Conservation (phyloP, 1,284 basidiomycete genomes). For the Cryptococcus sp. region DNA sequence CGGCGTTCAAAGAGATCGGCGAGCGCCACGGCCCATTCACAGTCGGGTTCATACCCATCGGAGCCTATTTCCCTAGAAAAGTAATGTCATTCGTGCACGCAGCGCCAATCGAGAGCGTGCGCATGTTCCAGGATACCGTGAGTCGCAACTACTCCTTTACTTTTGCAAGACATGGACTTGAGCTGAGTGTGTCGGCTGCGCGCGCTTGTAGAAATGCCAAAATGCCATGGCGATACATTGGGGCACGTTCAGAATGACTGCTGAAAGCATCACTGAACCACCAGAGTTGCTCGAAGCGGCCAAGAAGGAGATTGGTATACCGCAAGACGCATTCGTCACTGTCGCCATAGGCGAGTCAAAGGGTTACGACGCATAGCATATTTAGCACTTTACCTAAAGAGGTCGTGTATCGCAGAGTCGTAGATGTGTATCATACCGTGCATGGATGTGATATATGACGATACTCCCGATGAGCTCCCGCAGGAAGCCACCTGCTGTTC, state of each 20-base stretch:
- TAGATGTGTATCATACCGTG: too few species aligned
- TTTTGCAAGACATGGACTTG: too few species aligned
- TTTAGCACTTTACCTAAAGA: not conserved
- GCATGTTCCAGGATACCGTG: slow-evolving; percentile 64
- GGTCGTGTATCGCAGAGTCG: too few species aligned
- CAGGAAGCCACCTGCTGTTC: too few species aligned
- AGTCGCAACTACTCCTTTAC: slow-evolving; percentile 17
- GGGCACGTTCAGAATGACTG: slow-evolving; percentile 57
- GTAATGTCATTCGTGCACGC: slow-evolving; percentile 65
- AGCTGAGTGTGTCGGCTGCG: slow-evolving; percentile 50
- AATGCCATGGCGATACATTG: slow-evolving; percentile 70
- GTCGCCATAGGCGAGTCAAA: slow-evolving; percentile 62
- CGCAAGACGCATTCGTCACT: slow-evolving; percentile 59
- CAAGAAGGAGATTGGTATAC: slow-evolving; percentile 58
- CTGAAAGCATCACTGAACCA: slow-evolving; percentile 63
- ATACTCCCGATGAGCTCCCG: too few species aligned
- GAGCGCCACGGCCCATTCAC: slow-evolving; percentile 62
- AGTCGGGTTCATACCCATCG: slow-evolving; percentile 65
- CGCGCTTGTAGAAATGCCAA: slow-evolving; percentile 47
- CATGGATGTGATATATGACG: too few species aligned
- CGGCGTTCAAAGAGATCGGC: slow-evolving; percentile 69
- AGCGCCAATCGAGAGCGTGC: slow-evolving; percentile 64
- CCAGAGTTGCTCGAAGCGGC: slow-evolving; percentile 60
- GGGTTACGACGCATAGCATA: slow-evolving; percentile 17
- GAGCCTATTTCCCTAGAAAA: slow-evolving; percentile 64